Evolutionary conservation across 2,329 filamentous ascomycete genomes (phyloP).

Genomic region (Teratosphaeriaceae sp.): DNA sequence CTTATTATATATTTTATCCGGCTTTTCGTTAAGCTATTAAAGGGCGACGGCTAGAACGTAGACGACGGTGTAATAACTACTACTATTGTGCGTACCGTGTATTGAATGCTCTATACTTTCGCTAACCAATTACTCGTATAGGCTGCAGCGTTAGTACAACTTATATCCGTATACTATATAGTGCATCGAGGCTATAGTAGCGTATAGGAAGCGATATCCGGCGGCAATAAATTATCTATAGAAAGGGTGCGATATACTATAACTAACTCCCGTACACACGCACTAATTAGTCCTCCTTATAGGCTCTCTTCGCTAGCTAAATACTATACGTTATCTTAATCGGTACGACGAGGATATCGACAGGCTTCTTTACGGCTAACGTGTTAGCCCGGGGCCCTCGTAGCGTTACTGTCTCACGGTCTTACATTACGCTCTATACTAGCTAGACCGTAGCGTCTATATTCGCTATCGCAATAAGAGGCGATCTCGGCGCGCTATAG

Average conservation of each 20-base stretch:
- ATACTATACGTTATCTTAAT: slow-evolving; percentile 1
- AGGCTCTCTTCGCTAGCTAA: slow-evolving; percentile 2
- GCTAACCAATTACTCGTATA: not conserved
- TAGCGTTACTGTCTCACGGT: not conserved
- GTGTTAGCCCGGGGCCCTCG: not conserved
- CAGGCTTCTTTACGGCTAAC: not conserved
- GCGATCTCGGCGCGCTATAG: not conserved
- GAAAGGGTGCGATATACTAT: not conserved
- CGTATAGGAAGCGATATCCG: not conserved
- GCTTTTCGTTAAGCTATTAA: not conserved
- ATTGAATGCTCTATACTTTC: not conserved
- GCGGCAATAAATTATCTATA: not conserved
- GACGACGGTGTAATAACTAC: not conserved
- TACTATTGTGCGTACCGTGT: not conserved
- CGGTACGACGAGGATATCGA: slow-evolving; percentile 1
- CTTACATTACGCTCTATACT: not conserved
- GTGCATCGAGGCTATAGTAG: not conserved
- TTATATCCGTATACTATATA: not conserved
- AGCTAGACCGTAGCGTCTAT: not conserved
- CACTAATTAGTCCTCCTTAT: not conserved
- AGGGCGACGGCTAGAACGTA: not conserved
- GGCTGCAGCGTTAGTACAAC: not conserved
- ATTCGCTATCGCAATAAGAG: not conserved
- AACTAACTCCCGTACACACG: not conserved
- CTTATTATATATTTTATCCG: not conserved